Evolutionary conservation across 148 eudicot genomes (phyloP), one percentile per base, ranked within the genome.

Genomic region (Heliosperma pusillum): DNA sequence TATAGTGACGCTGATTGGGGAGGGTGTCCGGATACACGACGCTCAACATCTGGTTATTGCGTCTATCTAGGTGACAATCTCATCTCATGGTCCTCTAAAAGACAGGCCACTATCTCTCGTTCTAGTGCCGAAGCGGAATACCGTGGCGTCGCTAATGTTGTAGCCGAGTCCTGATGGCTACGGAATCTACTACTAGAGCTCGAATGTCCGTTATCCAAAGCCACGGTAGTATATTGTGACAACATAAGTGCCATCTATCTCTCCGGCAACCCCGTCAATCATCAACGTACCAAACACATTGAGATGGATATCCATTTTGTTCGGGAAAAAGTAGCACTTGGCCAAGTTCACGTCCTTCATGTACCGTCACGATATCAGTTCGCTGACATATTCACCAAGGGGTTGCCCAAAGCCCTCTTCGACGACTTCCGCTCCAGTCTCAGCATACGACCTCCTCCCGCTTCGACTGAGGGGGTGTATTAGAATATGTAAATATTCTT

Each of bases 31-130:
- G 44, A 40, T 40, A 40, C 44, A 7, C 58, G 73, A 17, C 52
- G 44, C 6, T 70, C 57, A 5, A 70, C 73, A 11, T 70, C 57
- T 47, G 56, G 73, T 12, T 47, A 45, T 70, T 70, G 73, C 44
- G 57, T 40, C 44, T 40, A 40, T 40, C 44, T 3, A 40, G 44
- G 44, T 40, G 44, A 40, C 44, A 40, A 40, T 42, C 13, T 40
- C 8, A 45, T 70, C 13, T 40, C 5, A 0, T 70, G 56, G 73
- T 70, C 73, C 11, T 70, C 24, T 7, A 70, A 70, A 21, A 8
- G 25, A 13, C 73, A 70, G 24, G 22, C 58, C 10, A 70, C 56
- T 1, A 20, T 19, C 4, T 70, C 57, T 3, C 21, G 56, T 12
- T 45, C 57, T 22, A 70, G 57, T 7, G 44, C 3, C 17, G 58